Percentiles rank a stretch among this genome's conserved stretches.
Conservation (phyloP, 805 yeast species). For the Ogataea nitratoaversa region DNA sequence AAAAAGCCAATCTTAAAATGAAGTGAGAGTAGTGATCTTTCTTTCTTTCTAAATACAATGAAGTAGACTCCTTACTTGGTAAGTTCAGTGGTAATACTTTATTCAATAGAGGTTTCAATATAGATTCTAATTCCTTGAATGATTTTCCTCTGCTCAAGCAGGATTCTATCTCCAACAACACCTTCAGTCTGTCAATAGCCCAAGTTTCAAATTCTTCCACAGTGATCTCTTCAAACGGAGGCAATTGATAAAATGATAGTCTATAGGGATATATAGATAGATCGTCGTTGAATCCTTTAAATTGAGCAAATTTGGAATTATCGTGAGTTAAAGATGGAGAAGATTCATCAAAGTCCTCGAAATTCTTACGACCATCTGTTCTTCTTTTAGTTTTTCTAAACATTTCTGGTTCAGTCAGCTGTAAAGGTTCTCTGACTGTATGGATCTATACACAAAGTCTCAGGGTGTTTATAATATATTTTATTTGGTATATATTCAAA, state of each 20-base stretch:
- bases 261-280: constrained; percentile 44
- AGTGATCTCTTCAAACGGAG: constrained; percentile 84
- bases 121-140: constrained; percentile 58
- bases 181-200: constrained; percentile 89
- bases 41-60: constrained; percentile 54
- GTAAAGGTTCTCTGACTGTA: too few relatives aligned
- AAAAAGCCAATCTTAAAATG: constrained; percentile 83
- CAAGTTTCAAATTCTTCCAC: constrained; percentile 89
- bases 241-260: constrained; percentile 67
- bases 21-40: constrained; percentile 93
- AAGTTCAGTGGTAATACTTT: constrained; percentile 61
- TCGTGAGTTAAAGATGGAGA: constrained; percentile 15
- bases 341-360: constrained; percentile 32
- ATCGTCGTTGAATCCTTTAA: constrained; percentile 25
- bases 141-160: constrained; percentile 60
- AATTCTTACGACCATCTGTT: constrained; percentile 69
- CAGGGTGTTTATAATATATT: too few relatives aligned
- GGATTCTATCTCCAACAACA: constrained; percentile 80
- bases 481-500: too few relatives aligned
- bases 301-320: constrained; percentile 4
- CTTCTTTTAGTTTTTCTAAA: constrained; percentile 72
- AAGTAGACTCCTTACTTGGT: constrained; percentile 36
- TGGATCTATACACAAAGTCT: too few relatives aligned
- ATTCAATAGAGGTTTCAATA: constrained; percentile 61
- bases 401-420: constrained; percentile 38